Evolutionary conservation across 257 asterid genomes (phyloP).

Genomic region (Solanum megistacrolobum): DNA sequence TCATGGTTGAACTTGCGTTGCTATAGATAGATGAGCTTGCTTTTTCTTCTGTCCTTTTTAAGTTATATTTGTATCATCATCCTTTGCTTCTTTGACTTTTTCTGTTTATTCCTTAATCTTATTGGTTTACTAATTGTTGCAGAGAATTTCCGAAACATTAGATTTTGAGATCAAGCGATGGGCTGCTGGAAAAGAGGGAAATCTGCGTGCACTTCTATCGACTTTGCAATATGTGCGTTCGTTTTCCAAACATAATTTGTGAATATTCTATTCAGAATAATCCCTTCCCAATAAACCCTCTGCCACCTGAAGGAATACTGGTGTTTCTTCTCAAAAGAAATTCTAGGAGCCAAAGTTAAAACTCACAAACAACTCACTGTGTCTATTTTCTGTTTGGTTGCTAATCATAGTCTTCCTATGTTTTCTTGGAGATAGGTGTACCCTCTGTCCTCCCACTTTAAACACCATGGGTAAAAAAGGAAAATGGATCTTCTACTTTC

Average conservation of each 20-base stretch:
- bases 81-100: neutral
- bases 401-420: neutral
- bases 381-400: neutral
- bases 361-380: neutral
- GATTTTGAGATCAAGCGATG: constrained; percentile 94
- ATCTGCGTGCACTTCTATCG: constrained; percentile 89
- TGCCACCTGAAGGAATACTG: neutral
- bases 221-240: constrained; percentile 91
- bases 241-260: neutral
- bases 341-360: neutral
- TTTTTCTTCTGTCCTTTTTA: neutral
- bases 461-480: neutral
- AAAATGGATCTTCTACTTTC: neutral
- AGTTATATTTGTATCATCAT: neutral
- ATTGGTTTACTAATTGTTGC: constrained; percentile 17
- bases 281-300: neutral
- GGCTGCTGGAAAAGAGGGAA: constrained; percentile 99
- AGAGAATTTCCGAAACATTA: constrained; percentile 78
- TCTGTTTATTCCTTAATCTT: neutral
- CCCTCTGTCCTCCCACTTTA: neutral
- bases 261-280: neutral
- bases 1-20: neutral
- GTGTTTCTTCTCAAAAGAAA: neutral
- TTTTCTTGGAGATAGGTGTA: neutral
- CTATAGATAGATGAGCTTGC: neutral